A percentile compares a stretch with the other conserved stretches of the same genome.
Conservation (phyloP, 208 protist genomes). For the Leishmania arabica region DNA sequence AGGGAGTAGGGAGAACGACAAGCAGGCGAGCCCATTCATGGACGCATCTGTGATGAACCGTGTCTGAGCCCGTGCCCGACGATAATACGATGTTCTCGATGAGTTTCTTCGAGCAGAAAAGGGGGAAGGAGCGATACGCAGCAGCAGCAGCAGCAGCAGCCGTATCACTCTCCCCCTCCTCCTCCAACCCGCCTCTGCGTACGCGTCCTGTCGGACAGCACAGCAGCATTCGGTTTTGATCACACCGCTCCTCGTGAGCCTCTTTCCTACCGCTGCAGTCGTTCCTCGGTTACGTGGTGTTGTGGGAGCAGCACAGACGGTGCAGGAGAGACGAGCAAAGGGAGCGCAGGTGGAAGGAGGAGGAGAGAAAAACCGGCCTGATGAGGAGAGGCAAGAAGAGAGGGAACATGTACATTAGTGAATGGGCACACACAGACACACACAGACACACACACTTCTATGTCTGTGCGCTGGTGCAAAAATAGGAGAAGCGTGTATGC, state of each 20-base stretch:
- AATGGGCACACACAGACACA: neutral
- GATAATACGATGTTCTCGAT: neutral
- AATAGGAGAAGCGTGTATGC: neutral
- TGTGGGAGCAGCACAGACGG: neutral
- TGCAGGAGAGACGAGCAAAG: neutral
- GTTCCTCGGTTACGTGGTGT: neutral
- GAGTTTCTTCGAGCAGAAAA: neutral
- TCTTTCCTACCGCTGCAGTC: neutral
- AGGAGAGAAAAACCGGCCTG: neutral
- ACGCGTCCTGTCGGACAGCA: neutral
- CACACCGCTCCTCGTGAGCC: neutral
- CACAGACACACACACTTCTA: neutral
- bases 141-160: neutral
- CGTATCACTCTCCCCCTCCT: no score
- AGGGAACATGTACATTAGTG: neutral
- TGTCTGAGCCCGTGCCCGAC: neutral
- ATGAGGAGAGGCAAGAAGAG: neutral
- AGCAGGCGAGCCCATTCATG: neutral
- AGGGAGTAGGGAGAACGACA: neutral
- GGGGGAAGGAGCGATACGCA: neutral
- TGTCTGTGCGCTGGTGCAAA: neutral
- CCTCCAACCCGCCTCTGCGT: no score
- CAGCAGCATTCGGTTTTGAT: neutral
- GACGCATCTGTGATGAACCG: neutral
- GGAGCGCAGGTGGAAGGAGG: neutral